Evolutionary conservation across 2,329 filamentous ascomycete genomes (phyloP), one percentile per base, ranked within the genome.

Genomic region (Pestalotiopsis sp.): DNA sequence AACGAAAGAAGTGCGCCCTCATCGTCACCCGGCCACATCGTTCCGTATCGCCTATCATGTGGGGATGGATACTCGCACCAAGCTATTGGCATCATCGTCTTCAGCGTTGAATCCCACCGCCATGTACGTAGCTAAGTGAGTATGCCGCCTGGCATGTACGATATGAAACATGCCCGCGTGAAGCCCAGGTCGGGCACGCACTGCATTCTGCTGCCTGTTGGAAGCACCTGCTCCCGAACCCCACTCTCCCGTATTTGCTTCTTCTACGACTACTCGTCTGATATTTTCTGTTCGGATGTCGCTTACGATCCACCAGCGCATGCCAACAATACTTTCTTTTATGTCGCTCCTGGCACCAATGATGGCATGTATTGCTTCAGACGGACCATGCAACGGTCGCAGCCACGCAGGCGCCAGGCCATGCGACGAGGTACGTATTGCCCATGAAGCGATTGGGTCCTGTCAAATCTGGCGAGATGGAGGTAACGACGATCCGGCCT

Each of bases 161-260:
- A 52, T 52, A n/a, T 52, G n/a, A 52, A 52, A 52, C 45, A n/a
- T 52, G 45, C 20, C 14, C 45, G 45, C 17, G 45, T 52, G 45
- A 52, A 52, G 45, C 45, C 57, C 57, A 59, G 20, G 57, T 59
- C 20, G 57, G 57, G 57, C 27, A 59, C 27, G 23, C 57, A 59
- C 45, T 52, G 25, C 57, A 59, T 27, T 14, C 23, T 59, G 57
- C 57, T 59, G n/a, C 13, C 23, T 59, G 45, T 52, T 52, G 45
- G 45, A 52, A 52, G 45, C 45, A n/a, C 20, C 20, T n/a, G 45
- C 20, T 59, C 27, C 57, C 57, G 57, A 59, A 59, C 57, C 27
- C 57, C 57, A 59, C 57, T 52, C 45, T 59, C 57, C n/a, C 27
- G 27, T 31, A 31, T 31, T 59, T 59, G 57, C 57, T 59, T 59